Conservation (phyloP, 805 yeast species). For the Starmera amethionina region DNA sequence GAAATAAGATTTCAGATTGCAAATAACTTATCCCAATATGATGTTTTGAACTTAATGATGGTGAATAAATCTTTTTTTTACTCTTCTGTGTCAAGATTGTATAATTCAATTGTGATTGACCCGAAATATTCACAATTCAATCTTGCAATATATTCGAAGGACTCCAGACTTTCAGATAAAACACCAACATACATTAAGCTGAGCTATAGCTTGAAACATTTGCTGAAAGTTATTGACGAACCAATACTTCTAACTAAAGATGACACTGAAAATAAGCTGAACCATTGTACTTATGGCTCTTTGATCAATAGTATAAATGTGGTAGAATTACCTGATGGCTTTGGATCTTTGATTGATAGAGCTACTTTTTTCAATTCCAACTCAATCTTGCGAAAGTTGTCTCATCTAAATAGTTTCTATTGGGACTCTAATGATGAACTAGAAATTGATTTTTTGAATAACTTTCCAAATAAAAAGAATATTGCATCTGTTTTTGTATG, state of each 20-base stretch:
- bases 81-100: constrained; percentile 25
- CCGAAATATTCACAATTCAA: constrained; percentile 28
- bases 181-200: constrained; percentile 24
- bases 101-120: constrained; percentile 20
- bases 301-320: constrained; percentile 22
- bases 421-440: constrained; percentile 27
- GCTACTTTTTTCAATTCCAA: constrained; percentile 16
- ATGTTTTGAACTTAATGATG: constrained; percentile 23
- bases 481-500: constrained; percentile 22
- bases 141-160: constrained; percentile 24
- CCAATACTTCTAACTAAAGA: constrained; percentile 1
- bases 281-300: constrained; percentile 3
- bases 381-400: constrained; percentile 19
- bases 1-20: constrained; percentile 26
- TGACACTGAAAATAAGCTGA: background rate
- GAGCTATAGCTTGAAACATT: constrained; percentile 29
- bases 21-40: constrained; percentile 28
- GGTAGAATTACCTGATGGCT: constrained; percentile 31
- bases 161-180: constrained; percentile 6
- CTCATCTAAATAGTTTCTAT: constrained; percentile 14
- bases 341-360: constrained; percentile 24
- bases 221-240: constrained; percentile 15
- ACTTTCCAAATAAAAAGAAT: constrained; percentile 21
- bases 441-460: constrained; percentile 21
- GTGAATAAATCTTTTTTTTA: constrained; percentile 22